Base-by-base conservation (phyloP, 2,329 filamentous ascomycete genomes). In the Coniochaeta hoffmannii region DNA sequence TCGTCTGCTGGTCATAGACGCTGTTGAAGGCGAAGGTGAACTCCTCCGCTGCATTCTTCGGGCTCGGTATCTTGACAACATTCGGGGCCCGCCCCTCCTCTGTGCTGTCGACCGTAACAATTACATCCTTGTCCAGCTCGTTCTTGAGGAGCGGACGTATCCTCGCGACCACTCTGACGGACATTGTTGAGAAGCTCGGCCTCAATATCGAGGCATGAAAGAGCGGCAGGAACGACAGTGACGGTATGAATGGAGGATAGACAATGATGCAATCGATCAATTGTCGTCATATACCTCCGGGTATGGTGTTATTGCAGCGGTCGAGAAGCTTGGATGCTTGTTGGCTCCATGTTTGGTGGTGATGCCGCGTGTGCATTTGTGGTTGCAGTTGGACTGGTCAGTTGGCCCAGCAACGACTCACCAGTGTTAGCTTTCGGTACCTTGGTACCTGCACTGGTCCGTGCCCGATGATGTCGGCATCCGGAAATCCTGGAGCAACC, bases 21-120 rank as follows among this genome's bases (percentile, higher is more conserved):
- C 88, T 83, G 76, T 94, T 95, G 79, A 97, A 97, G 53, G 92
- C 84, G 69, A 97, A 99, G 54, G 88, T 91, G 72, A 92, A 97
- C 66, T 92, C 88, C 72, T 97, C 93, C 22, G 81, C 77, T 61
- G 90, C 89, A 66, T 97, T 97, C 76, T 94, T 96, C 0, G 93
- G 92, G 67, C 91, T 97, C 3, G 93, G 93, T 65, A 97, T 95
- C 69, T 88, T 87, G 66, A 97, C 85, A 30, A 95, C 74, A 26
- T 79, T 86, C 59, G 81, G 83, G 19, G 84, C 78, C 61, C 78
- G 80, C 61, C 80, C 81, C 50, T 81, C 74, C 53, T 86, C 81
- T 56, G 77, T 80, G 59, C 79, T 82, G 50, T 86, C 86, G 9
- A 85, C 81, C 51, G 75, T 77, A 62, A 97, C 87, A 63, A 97